phyloP scores from a whole-genome alignment of 2,329 filamentous ascomycete species.

The Phaeosphaeria sp. region DNA sequence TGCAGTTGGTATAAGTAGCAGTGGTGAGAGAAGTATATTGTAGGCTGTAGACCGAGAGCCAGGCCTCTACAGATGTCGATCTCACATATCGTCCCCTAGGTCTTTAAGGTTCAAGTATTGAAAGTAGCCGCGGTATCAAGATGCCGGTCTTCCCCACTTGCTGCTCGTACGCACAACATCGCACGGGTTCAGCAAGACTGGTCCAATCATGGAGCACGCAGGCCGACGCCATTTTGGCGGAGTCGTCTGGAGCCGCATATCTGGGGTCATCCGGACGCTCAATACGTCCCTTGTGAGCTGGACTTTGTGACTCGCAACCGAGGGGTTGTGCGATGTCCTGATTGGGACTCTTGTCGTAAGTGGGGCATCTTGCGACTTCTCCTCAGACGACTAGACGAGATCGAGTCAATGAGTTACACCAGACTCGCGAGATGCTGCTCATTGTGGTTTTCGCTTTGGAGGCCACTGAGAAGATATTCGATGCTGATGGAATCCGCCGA shows the following conservation, averaged over 20 bases:
- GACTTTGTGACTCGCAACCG: slow-evolving; percentile 9
- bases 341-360: neutral
- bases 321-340: neutral
- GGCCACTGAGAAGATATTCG: too few relatives aligned
- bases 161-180: neutral
- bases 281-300: neutral
- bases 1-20: neutral
- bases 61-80: neutral
- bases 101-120: neutral
- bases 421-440: neutral
- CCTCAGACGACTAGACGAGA: slow-evolving; percentile 6
- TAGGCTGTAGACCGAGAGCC: neutral
- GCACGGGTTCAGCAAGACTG: neutral
- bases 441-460: too few relatives aligned
- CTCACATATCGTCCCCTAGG: neutral
- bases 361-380: neutral
- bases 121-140: slow-evolving; percentile 1
- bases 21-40: neutral
- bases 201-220: neutral
- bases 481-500: neutral
- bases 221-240: neutral
- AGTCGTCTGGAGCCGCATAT: neutral
- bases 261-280: neutral
- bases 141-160: slow-evolving; percentile 3
- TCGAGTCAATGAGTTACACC: slow-evolving; percentile 1